Evolutionary conservation across 805 yeast species (phyloP).

Genomic region (Suhomyces kilbournensis): DNA sequence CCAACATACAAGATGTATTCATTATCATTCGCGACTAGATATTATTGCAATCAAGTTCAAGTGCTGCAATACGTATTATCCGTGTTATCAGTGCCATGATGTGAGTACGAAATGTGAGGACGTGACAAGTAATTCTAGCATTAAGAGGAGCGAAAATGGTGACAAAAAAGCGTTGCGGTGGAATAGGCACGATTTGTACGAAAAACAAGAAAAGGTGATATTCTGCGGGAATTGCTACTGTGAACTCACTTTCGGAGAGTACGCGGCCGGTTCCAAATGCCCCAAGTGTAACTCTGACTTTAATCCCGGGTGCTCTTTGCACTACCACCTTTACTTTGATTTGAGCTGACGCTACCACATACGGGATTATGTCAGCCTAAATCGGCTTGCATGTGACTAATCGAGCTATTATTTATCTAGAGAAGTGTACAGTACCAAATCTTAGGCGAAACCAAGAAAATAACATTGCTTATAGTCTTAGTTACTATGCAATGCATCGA

Average conservation of each 20-base stretch:
- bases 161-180: constrained; percentile 9
- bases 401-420: background rate
- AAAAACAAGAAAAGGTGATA: constrained; percentile 19
- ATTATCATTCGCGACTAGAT: constrained; percentile 34
- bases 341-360: background rate
- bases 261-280: constrained; percentile 20
- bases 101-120: constrained; percentile 5
- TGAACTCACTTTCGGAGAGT: constrained; percentile 28
- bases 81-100: constrained; percentile 40
- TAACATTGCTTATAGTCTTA: background rate
- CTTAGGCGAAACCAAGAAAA: background rate
- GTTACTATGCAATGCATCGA: background rate
- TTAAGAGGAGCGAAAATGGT: background rate
- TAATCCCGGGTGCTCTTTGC: constrained; percentile 38
- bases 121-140: constrained; percentile 2
- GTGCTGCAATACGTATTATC: constrained; percentile 37
- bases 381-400: background rate
- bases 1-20: constrained; percentile 34
- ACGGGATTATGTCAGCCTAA: background rate
- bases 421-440: background rate
- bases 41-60: constrained; percentile 38
- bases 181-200: constrained; percentile 7
- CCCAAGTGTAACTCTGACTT: constrained; percentile 24
- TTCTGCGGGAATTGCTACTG: constrained; percentile 37
- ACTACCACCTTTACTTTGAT: constrained; percentile 36